Conservation (phyloP, 129 eudicot genomes). For the Helichrysum umbraculigerum region DNA sequence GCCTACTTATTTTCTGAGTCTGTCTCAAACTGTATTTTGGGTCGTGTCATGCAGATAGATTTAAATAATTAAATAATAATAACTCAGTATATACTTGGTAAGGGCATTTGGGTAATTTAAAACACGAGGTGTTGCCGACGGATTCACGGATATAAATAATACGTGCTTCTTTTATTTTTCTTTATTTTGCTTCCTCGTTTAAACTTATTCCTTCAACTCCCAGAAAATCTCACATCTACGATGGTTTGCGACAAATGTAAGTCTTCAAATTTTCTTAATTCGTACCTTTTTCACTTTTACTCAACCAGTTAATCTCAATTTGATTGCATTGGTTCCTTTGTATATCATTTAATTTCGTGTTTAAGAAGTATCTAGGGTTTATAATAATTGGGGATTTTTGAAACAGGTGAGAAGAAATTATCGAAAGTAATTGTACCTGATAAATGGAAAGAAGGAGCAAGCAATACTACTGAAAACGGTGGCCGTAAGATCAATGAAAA, state of each 20-base stretch:
- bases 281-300: not conserved
- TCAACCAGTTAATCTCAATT: not conserved
- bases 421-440: conserved; percentile 91
- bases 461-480: conserved; percentile 90
- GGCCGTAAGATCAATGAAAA: conserved; percentile 97
- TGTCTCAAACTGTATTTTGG: no score
- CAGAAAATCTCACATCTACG: conserved; percentile 22
- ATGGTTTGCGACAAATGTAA: conserved; percentile 98
- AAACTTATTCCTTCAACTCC: not conserved
- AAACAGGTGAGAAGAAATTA: conserved; percentile 89
- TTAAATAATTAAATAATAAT: no score
- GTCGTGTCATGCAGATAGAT: no score
- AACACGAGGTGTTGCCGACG: not conserved
- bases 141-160: no score
- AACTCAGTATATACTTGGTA: not conserved
- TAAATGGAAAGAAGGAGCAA: conserved; percentile 98
- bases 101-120: conserved; percentile 1
- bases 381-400: conserved; percentile 17
- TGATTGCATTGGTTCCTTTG: not conserved
- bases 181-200: not conserved
- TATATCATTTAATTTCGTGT: not conserved
- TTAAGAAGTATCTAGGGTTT: conserved; percentile 35
- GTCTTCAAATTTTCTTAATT: conserved; percentile 23
- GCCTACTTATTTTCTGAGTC: no score
- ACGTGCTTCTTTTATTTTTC: not conserved